Evolutionary conservation across 352 stramenopile species (phyloP).

Genomic region (Globisporangium paroecandrum): DNA sequence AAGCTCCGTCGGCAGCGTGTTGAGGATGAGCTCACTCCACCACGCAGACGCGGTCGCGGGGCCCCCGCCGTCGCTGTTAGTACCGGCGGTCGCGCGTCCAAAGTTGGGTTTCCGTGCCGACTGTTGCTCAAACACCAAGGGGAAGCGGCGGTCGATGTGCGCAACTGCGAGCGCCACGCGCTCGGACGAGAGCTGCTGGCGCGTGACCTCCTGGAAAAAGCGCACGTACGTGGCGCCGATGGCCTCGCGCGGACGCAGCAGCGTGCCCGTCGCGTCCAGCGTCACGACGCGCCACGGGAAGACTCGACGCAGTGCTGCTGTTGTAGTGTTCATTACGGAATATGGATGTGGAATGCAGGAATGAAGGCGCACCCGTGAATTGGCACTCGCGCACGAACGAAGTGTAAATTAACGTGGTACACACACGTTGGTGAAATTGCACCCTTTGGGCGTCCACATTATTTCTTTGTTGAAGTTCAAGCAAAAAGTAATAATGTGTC

Average conservation of each 20-base stretch:
- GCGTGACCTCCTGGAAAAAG: conserved; percentile 34
- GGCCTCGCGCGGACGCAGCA: conserved; percentile 45
- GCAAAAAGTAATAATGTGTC: too few relatives aligned
- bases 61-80: background rate
- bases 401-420: background rate
- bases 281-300: conserved; percentile 40
- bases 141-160: conserved; percentile 38
- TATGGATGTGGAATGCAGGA: background rate
- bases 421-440: background rate
- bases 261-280: conserved; percentile 73
- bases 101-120: conserved; percentile 46
- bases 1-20: conserved; percentile 33
- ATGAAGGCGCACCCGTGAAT: too few relatives aligned
- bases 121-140: conserved; percentile 32
- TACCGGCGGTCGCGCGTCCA: conserved; percentile 9
- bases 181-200: conserved; percentile 25
- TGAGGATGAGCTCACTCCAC: conserved; percentile 56
- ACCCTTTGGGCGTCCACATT: too few relatives aligned
- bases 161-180: conserved; percentile 14
- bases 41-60: conserved; percentile 36
- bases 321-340: background rate
- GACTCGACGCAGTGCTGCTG: background rate
- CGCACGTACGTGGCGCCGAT: conserved; percentile 49
- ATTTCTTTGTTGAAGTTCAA: background rate
- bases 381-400: too few relatives aligned